Evolutionary conservation across 2,329 filamentous ascomycete genomes (phyloP), one percentile per base, ranked within the genome.

Genomic region (Capronia epimyces): DNA sequence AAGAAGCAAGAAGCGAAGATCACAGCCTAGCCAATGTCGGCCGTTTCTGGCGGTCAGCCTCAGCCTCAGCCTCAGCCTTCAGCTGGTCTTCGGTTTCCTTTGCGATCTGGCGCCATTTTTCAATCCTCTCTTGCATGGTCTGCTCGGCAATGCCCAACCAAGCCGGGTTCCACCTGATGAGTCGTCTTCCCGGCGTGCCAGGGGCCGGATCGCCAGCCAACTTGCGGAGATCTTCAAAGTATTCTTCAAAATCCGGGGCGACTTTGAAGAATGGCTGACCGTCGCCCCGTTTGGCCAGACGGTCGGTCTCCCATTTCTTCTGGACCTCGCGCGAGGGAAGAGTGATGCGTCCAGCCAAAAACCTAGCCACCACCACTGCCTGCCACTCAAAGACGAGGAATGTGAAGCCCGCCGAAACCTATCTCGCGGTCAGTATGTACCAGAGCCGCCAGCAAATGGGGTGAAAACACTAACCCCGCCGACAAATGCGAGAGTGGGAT

Each of bases 131-230:
- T 27, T 27, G 25, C 25, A 27, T 27, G 25, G 25, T 27, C 25
- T 27, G 25, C 6, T 27, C 25, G 25, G 25, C 25, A 27, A 27
- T 27, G 10, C 6, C 25, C 25, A 27, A 27, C 25, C 25, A 27
- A 27, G 25, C 25, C 25, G 25, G 25, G 25, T 27, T 10, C 25
- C 25, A 27, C 25, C 6, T 5, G 10, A 27, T 27, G 25, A 27
- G 25, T 27, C 25, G 25, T 5, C 72, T 65, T 0, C 72, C 73
- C 0, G 66, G 66, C 2, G 65, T 65, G 0, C 66, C 69, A 3
- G 64, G 58, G 0, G 58, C 62, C 2, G 74, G 72, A 5, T 73
- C 66, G 0, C 73, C 72, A 0, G 73, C 72, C 21, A 75, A 62
- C 3, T 52, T 50, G 0, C 71, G 63, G 12, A 76, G 58, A 2